Evolutionary conservation across 352 stramenopile species (phyloP).

Genomic region (Pythium brachiatum): DNA sequence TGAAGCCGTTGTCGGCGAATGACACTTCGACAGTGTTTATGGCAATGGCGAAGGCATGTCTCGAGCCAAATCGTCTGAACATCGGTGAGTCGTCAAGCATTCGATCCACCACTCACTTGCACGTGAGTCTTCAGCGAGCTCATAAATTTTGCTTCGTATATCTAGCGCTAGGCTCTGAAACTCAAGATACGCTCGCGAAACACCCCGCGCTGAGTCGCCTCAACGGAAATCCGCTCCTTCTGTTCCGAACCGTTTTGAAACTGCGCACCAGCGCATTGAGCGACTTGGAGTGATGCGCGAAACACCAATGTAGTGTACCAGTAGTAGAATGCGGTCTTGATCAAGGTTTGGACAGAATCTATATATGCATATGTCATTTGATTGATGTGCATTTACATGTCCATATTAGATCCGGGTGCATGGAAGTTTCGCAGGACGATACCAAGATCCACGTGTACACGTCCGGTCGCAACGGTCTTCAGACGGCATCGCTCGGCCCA

Average conservation of each 20-base stretch:
- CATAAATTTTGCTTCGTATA: no score
- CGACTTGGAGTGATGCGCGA: conserved; percentile 1
- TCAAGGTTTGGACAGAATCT: not conserved
- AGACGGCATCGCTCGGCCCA: conserved; percentile 62
- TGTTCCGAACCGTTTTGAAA: conserved; percentile 20
- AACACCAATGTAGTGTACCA: not conserved
- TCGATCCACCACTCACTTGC: no score
- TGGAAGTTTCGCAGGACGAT: conserved; percentile 56
- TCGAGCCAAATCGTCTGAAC: conserved; percentile 37
- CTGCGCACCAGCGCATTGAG: conserved; percentile 18
- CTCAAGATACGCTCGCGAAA: conserved; percentile 21
- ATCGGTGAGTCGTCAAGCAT: conserved; percentile 31
- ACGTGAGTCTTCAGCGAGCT: no score
- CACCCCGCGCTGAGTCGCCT: conserved; percentile 31
- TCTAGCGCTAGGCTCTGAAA: conserved; percentile 24
- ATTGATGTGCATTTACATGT: conserved; percentile 21
- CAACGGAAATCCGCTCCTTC: conserved; percentile 33
- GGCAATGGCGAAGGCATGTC: conserved; percentile 35
- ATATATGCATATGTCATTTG: conserved; percentile 1
- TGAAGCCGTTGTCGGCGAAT: conserved; percentile 37
- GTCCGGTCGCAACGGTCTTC: conserved; percentile 56
- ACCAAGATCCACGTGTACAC: conserved; percentile 44
- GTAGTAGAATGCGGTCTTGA: not conserved
- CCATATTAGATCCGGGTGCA: not conserved
- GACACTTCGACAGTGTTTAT: conserved; percentile 51